Evolutionary conservation across 306 rosid genomes (phyloP).

Genomic region (Inga oerstediana): DNA sequence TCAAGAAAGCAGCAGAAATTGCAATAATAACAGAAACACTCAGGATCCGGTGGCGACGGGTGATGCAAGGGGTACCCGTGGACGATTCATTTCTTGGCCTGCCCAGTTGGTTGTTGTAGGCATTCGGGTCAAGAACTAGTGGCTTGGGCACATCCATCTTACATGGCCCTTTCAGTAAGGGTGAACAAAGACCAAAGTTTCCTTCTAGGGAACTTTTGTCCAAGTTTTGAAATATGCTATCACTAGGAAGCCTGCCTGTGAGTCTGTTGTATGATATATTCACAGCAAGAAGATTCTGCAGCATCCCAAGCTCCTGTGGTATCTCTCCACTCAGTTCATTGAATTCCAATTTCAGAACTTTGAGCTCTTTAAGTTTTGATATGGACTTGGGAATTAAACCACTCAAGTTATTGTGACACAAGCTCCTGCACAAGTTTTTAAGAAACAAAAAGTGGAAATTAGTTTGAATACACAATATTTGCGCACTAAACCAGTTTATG

Average conservation of each 20-base stretch:
- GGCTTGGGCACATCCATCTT: conserved; percentile 88
- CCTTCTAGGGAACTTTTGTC: conserved; percentile 90
- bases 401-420: conserved; percentile 74
- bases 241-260: conserved; percentile 80
- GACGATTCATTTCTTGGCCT: conserved; percentile 45
- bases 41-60: conserved; percentile 64
- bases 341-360: conserved; percentile 75
- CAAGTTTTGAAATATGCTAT: conserved; percentile 69
- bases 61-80: conserved; percentile 1
- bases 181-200: conserved; percentile 85
- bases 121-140: conserved; percentile 87
- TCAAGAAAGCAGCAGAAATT: conserved; percentile 70
- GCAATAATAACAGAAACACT: conserved; percentile 85
- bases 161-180: conserved; percentile 87
- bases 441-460: not conserved
- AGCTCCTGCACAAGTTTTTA: conserved; percentile 58
- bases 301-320: conserved; percentile 83
- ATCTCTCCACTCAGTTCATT: conserved; percentile 87
- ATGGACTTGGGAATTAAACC: conserved; percentile 76
- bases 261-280: conserved; percentile 84
- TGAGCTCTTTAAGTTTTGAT: conserved; percentile 66
- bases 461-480: not conserved
- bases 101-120: conserved; percentile 57
- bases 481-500: not conserved
- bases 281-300: conserved; percentile 79